A percentile compares a stretch with the other conserved stretches of the same genome.
phyloP scores from a whole-genome alignment of 345 rosid species.

The Pseudoturritis turrita region DNA sequence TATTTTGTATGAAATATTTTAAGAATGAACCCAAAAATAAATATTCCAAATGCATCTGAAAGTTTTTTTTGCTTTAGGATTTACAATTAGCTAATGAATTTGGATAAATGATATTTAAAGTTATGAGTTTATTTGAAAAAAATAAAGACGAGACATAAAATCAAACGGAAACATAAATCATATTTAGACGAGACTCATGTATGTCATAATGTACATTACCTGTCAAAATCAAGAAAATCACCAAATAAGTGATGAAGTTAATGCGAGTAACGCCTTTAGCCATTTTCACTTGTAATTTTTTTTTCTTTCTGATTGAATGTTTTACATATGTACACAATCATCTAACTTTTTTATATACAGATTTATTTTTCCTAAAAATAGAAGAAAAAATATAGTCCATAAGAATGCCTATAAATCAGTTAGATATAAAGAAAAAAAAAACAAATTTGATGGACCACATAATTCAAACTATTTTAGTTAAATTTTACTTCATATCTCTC shows the following conservation, averaged over 20 bases:
- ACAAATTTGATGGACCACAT: no score
- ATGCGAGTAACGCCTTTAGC: not conserved
- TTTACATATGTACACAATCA: not conserved
- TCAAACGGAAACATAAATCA: not conserved
- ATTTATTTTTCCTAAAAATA: not conserved
- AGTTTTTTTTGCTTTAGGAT: not conserved
- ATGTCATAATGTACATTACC: not conserved
- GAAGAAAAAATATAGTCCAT: not conserved
- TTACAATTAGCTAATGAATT: not conserved
- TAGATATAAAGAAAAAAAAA: no score
- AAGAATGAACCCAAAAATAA: no score
- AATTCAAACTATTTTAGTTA: no score
- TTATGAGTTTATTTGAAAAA: not conserved
- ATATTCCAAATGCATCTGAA: not conserved
- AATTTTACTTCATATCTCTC: no score
- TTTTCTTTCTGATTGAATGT: not conserved
- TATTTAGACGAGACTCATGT: not conserved
- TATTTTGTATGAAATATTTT: no score
- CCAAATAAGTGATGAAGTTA: not conserved
- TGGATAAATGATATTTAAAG: not conserved
- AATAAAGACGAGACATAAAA: not conserved
- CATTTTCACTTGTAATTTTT: not conserved
- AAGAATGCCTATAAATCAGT: not conserved
- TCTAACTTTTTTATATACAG: not conserved
- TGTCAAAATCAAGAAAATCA: not conserved